Conservation (phyloP, 345 rosid species). For the Pistacia atlantica region DNA sequence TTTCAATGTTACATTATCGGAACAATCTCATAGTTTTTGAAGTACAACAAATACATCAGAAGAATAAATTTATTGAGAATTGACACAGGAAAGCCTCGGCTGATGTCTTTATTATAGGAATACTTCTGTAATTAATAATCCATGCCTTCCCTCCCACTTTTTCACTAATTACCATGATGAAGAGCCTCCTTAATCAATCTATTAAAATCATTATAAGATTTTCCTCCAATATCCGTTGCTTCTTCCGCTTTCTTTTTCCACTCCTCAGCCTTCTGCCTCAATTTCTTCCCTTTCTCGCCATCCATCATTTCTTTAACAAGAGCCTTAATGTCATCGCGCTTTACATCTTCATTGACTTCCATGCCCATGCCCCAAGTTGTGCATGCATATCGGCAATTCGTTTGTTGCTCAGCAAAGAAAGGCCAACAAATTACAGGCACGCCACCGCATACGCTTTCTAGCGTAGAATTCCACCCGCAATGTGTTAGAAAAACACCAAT, state of each 20-base stretch:
- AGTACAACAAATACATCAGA: too few species aligned
- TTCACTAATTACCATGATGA: not conserved
- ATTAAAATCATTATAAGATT: slow-evolving; percentile 3
- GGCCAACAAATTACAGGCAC: slow-evolving; percentile 19
- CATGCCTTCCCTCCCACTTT: too few species aligned
- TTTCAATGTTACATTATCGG: too few species aligned
- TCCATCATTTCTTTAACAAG: slow-evolving; percentile 18
- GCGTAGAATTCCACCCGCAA: slow-evolving; percentile 29
- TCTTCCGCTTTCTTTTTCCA: slow-evolving; percentile 13
- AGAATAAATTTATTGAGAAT: too few species aligned
- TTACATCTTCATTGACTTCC: slow-evolving; percentile 22
- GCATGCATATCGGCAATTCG: slow-evolving; percentile 19
- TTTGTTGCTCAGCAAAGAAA: slow-evolving; percentile 14
- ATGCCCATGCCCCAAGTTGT: slow-evolving; percentile 23
- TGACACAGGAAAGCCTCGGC: too few species aligned
- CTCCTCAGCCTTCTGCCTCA: not conserved
- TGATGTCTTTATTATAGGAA: too few species aligned
- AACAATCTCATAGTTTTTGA: too few species aligned
- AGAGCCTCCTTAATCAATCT: slow-evolving; percentile 1
- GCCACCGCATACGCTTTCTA: not conserved
- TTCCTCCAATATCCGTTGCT: not conserved
- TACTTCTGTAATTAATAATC: too few species aligned
- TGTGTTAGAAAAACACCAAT: slow-evolving; percentile 29
- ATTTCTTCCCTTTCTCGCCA: not conserved
- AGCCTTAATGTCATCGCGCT: slow-evolving; percentile 6